Conservation (phyloP, 805 yeast genomes). For the Saturnispora serradocipensis region DNA sequence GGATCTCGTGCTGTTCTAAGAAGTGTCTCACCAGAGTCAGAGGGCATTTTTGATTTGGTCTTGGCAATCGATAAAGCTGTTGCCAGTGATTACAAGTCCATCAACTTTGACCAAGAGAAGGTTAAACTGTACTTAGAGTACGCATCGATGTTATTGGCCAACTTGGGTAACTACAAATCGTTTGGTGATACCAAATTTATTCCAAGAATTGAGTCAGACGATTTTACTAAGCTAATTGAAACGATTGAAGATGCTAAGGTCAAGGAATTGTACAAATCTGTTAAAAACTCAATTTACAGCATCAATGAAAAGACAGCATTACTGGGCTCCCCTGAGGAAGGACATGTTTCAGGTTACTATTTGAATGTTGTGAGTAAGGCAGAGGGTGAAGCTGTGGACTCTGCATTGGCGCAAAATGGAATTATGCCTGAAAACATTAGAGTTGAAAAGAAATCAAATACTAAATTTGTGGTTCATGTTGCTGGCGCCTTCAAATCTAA, state of each 20-base stretch:
- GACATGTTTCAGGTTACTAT: constrained; percentile 71
- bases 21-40: constrained; percentile 78
- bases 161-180: constrained; percentile 73
- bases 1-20: constrained; percentile 75
- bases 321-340: constrained; percentile 71
- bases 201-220: constrained; percentile 45
- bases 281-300: constrained; percentile 42
- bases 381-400: constrained; percentile 61
- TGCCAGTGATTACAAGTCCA: constrained; percentile 36
- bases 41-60: constrained; percentile 62
- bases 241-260: constrained; percentile 30
- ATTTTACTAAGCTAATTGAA: constrained; percentile 42
- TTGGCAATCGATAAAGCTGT: constrained; percentile 45
- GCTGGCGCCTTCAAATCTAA: constrained; percentile 54
- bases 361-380: constrained; percentile 42
- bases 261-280: constrained; percentile 31
- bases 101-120: constrained; percentile 24
- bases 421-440: constrained; percentile 77
- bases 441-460: constrained; percentile 44
- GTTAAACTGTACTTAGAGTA: constrained; percentile 46
- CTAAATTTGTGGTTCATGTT: constrained; percentile 49
- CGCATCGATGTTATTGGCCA: constrained; percentile 65
- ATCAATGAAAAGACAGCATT: constrained; percentile 40
- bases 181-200: constrained; percentile 85
- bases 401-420: constrained; percentile 51